Base-by-base conservation (phyloP, 768 basidiomycete species). In the Hygrocybe punicea region DNA sequence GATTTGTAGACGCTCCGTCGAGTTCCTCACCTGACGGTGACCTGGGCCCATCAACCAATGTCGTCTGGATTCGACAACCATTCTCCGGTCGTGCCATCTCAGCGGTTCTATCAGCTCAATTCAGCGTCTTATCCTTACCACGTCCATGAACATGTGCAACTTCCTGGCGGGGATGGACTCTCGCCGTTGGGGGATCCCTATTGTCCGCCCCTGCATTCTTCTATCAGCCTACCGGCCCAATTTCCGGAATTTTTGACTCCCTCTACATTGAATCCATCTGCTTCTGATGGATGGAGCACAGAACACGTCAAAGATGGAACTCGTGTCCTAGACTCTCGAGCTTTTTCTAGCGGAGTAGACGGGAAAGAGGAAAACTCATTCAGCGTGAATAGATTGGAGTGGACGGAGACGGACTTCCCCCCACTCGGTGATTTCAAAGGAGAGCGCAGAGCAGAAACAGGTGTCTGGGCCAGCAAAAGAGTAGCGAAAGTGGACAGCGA, bases 11-110 rank as follows among this genome's bases (percentile, higher is more conserved):
- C 87, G 4, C 76, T 92, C 60, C 82, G 85, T 56, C 76, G 79
- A 57, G 75, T 91, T 16, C 84, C 89, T 42, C 85, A 89, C 67
- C 68, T 92, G 10, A 84, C 81, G 1, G 85, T 89, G 6, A 88
- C 88, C 21, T 91, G 90, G 89, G 87, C 89, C 16, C 89, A 91
- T 67, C 85, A 86, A 56, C 80, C 77, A 51, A 51, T 58, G 23
- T 60, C 62, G 16, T 59, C 58, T 34, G 62, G 56, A 23, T 64
- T 60, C 36, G 63, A 64, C 37, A 63, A 52, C 36, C 63, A 51
- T 51, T 23, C 33, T 24, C 37, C 57, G 56, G 35, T 34, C 46
- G 39, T 29, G 21, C 45, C 48, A 58, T 50, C 47, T 59, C 54
- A 45, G 45, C 29, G 51, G 10, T 47, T 51, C 11, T 8, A 21